A percentile compares a stretch with the other conserved stretches of the same genome.
phyloP scores from a whole-genome alignment of 2,329 filamentous ascomycete species.

The Cordyceps cateniannulata region DNA sequence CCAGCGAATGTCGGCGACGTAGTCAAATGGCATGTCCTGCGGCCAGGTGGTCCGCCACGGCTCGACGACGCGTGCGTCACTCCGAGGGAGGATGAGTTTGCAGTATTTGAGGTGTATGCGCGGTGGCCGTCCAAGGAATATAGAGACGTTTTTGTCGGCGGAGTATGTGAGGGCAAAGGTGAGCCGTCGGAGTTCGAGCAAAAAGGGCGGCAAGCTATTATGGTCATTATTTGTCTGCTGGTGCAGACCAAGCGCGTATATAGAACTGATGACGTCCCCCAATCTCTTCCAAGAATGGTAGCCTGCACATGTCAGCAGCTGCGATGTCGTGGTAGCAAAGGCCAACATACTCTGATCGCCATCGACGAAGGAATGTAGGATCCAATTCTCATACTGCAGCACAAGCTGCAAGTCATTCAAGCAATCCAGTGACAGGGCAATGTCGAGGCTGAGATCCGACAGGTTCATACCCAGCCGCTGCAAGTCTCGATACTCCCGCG shows the following conservation, averaged over 20 bases:
- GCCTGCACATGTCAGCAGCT: slow-evolving; percentile 22
- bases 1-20: slow-evolving; percentile 13
- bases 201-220: slow-evolving; percentile 28
- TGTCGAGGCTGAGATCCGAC: slow-evolving; percentile 20
- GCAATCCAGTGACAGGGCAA: slow-evolving; percentile 21
- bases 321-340: too few species aligned
- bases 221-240: slow-evolving; percentile 23
- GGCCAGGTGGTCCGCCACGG: slow-evolving; percentile 5
- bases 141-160: slow-evolving; percentile 39
- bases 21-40: slow-evolving; percentile 12
- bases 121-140: slow-evolving; percentile 44
- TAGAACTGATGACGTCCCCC: slow-evolving; percentile 37
- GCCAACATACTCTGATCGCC: slow-evolving; percentile 36
- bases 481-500: slow-evolving; percentile 14
- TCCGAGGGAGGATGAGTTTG: slow-evolving; percentile 22
- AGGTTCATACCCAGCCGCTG: slow-evolving; percentile 16
- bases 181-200: slow-evolving; percentile 32
- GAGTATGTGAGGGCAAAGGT: slow-evolving; percentile 37
- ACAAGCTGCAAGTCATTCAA: slow-evolving; percentile 39
- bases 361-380: slow-evolving; percentile 35
- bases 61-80: background rate
- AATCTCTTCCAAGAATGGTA: slow-evolving; percentile 41
- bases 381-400: slow-evolving; percentile 40
- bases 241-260: slow-evolving; percentile 42
- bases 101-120: slow-evolving; percentile 38